Evolutionary conservation across 2,329 filamentous ascomycete species (phyloP), one percentile per base, ranked within the genome.

Genomic region (Sporothrix dimorphospora): DNA sequence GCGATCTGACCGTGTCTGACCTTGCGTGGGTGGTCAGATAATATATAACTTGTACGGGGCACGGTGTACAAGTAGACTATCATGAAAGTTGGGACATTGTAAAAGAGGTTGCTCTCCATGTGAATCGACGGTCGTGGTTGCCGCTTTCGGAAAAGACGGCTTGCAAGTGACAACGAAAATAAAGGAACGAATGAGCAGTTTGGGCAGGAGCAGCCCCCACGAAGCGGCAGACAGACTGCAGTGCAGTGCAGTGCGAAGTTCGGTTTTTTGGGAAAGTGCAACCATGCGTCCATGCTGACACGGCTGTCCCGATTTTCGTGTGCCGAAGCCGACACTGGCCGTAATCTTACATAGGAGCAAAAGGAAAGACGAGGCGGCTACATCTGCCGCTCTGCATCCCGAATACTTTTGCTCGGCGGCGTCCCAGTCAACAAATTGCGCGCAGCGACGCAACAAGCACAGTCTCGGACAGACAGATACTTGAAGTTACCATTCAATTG

Each of bases 121-220:
- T 57, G 27, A 4, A 19, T 8, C 27, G 3, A 4, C 38, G 8
- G 11, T 40, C 19, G 57, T 42, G 11, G 34, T 42, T 63, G 34
- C 57, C n/a, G n/a, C 34, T 42, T 63, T 42, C 57, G 57, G 57
- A 63, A 42, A 2, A 24, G 57, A 42, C 57, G 57, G 57, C 57
- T 16, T 42, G 57, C 5, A 24, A 42, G n/a, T 63, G n/a, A 40
- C 2, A 19, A 61, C 57, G 34, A 61, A 38, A 42, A 63, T 7
- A n/a, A 24, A 42, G n/a, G 38, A 42, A n/a, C 57, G 34, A 24
- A 42, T 63, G 34, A 42, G 12, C 57, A 6, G 34, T 14, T 12
- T 21, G 57, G 57, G 30, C 9, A 38, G 16, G 57, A 14, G 21
- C 42, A 3, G 19, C 42, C 42, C 42, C 42, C 42, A 45, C 42